Evolutionary conservation across 2,329 filamentous ascomycete genomes (phyloP), one percentile per base, ranked within the genome.

Genomic region (Pseudocercospora musae): DNA sequence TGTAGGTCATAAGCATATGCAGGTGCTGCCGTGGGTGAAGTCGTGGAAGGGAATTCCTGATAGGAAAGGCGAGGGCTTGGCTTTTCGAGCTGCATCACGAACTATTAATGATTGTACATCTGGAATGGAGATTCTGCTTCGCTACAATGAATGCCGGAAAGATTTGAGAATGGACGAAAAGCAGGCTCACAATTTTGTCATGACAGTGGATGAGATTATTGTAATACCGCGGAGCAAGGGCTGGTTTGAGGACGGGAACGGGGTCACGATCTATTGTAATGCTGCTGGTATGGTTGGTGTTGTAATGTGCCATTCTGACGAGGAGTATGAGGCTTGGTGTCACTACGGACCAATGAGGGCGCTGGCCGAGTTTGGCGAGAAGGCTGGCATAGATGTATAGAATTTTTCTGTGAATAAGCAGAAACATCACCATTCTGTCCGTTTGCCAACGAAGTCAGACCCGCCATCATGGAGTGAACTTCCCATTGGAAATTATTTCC

Each of bases 1-100:
- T 13, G 75, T 79, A 59, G 77, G 78, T 3, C 79, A 81, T 67
- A 81, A 81, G 65, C 79, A 81, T 68, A 69, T 80, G 62, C 79
- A 81, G 62, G 59, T 80, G 1, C 74, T 80, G 54, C 75, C 73
- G 0, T 52, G 46, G 18, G 20, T 27, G 13, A 21, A 23, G 3
- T 9, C 6, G 25, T 52, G 48, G 48, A 18, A 48, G 4, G 44
- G 48, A 4, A 68, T 71, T 55, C 76, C 77, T 3, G 66, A 37
- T 18, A 46, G 20, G 18, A 33, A 15, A 33, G 11, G 31, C 31
- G 42, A 18, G 1, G 25, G 21, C 0, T n/a, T 48, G 8, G 58
- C 58, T 4, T 64, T 64, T 37, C 57, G 58, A 49, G n/a, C 27
- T 11, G 44, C 29, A 2, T 29, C 23, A 18, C 1, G 15, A 3